A percentile compares a stretch with the other conserved stretches of the same genome.
These are phyloP conservation scores for Fallopia convolvulus DNA, from an alignment of 148 eudicot species.

Conservation along the genomic window DNA sequence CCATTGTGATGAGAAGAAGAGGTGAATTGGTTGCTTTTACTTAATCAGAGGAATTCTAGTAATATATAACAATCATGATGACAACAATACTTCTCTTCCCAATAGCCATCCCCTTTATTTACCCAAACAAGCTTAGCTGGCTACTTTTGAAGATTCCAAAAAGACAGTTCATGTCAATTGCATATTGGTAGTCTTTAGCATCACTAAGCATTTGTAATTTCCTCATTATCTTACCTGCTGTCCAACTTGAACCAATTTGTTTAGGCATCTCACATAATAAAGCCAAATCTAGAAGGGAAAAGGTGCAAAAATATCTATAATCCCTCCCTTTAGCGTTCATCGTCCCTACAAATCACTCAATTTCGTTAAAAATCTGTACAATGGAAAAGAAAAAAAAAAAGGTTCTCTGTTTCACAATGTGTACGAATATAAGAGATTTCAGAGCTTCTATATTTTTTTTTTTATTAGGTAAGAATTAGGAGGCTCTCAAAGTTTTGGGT, in stretches of 20 bases:
- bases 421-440: neutral
- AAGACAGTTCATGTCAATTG: neutral
- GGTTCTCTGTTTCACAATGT: neutral
- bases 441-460: neutral
- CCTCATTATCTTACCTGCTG: neutral
- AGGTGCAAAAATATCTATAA: neutral
- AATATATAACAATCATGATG: neutral
- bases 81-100: neutral
- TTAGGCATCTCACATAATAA: neutral
- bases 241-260: neutral
- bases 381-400: too few species aligned
- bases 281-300: neutral
- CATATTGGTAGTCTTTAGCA: neutral
- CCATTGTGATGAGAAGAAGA: constrained; percentile 8
- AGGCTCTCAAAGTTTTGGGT: too few species aligned
- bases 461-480: too few species aligned
- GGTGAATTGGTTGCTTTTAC: neutral
- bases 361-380: neutral
- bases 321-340: neutral
- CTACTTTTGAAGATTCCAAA: constrained; percentile 4
- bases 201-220: neutral
- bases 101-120: constrained; percentile 3
- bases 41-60: neutral
- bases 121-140: constrained; percentile 5
- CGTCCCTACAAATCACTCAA: neutral